Conservation (phyloP, 1,284 basidiomycete species). For the Pyrrhoderma noxium region DNA sequence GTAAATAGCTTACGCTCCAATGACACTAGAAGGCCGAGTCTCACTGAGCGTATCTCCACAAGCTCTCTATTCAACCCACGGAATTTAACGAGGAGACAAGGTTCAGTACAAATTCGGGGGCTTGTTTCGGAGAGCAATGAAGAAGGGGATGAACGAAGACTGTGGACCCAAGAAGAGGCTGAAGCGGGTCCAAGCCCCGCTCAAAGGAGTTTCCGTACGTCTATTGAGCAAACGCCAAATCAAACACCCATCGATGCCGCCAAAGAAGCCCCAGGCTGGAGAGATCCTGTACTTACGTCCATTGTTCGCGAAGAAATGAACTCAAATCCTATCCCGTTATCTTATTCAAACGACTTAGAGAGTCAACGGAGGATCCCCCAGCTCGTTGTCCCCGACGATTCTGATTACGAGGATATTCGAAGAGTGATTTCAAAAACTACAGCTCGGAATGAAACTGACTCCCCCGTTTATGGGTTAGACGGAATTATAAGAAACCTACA, state of each 20-base stretch:
- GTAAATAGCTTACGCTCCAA: slow-evolving; percentile 6
- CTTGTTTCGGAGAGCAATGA: slow-evolving; percentile 19
- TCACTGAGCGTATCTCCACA: slow-evolving; percentile 15
- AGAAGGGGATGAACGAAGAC: slow-evolving; percentile 26
- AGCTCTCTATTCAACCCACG: slow-evolving; percentile 13
- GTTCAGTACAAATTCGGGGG: slow-evolving; percentile 23
- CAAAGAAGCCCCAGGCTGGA: slow-evolving; percentile 23
- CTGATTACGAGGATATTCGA: too few species aligned
- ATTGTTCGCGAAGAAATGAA: slow-evolving; percentile 14
- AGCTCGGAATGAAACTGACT: slow-evolving; percentile 26
- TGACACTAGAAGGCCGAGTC: slow-evolving; percentile 4
- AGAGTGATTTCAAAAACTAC: background rate
- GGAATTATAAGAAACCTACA: slow-evolving; percentile 28
- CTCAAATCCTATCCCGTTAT: background rate
- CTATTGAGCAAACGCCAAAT: slow-evolving; percentile 14
- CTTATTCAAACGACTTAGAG: background rate
- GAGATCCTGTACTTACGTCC: slow-evolving; percentile 25
- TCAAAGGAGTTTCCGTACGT: slow-evolving; percentile 12
- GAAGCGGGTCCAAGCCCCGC: slow-evolving; percentile 24
- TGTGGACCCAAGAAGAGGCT: slow-evolving; percentile 32
- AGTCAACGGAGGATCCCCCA: slow-evolving; percentile 1
- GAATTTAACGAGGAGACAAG: slow-evolving; percentile 4
- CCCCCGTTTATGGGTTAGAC: slow-evolving; percentile 43
- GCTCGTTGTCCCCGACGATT: background rate
- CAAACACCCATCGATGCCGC: slow-evolving; percentile 17